Conservation (phyloP, 2,329 filamentous ascomycete genomes). For the Penicillium occitanis region DNA sequence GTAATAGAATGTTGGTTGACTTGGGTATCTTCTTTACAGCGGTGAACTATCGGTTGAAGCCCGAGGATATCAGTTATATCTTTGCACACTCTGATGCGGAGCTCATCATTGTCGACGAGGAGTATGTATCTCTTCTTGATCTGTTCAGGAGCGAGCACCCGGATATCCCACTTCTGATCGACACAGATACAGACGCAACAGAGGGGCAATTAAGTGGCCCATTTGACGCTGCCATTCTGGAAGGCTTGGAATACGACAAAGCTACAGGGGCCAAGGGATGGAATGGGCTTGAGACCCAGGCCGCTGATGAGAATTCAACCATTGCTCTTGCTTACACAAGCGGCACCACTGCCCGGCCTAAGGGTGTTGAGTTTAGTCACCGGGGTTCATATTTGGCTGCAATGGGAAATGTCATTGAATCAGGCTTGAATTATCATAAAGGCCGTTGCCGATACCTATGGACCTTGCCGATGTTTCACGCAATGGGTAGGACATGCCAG, state of each 20-base stretch:
- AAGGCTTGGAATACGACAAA: constrained; percentile 72
- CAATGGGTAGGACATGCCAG: constrained; percentile 47
- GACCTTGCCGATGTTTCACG: constrained; percentile 86
- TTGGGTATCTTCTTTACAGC: constrained; percentile 36
- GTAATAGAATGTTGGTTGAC: neutral
- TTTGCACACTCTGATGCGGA: constrained; percentile 86
- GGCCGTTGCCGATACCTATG: constrained; percentile 80
- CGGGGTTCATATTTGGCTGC: constrained; percentile 82
- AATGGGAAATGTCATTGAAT: constrained; percentile 83
- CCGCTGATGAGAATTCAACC: constrained; percentile 72
- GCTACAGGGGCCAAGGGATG: constrained; percentile 69
- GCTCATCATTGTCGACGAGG: constrained; percentile 78
- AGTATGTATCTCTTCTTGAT: constrained; percentile 71
- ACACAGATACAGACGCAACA: constrained; percentile 77
- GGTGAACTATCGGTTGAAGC: constrained; percentile 73
- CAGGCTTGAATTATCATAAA: constrained; percentile 69
- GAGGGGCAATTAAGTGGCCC: constrained; percentile 73
- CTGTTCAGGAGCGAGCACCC: constrained; percentile 63
- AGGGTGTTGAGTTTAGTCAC: constrained; percentile 91
- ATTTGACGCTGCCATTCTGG: constrained; percentile 78
- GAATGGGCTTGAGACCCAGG: constrained; percentile 70
- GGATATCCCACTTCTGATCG: constrained; percentile 70
- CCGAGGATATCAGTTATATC: constrained; percentile 86
- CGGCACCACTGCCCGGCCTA: constrained; percentile 86
- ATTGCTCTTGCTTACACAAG: constrained; percentile 91